Evolutionary conservation across 305 asterid species (phyloP).

Genomic region (Fraxinus floribunda): DNA sequence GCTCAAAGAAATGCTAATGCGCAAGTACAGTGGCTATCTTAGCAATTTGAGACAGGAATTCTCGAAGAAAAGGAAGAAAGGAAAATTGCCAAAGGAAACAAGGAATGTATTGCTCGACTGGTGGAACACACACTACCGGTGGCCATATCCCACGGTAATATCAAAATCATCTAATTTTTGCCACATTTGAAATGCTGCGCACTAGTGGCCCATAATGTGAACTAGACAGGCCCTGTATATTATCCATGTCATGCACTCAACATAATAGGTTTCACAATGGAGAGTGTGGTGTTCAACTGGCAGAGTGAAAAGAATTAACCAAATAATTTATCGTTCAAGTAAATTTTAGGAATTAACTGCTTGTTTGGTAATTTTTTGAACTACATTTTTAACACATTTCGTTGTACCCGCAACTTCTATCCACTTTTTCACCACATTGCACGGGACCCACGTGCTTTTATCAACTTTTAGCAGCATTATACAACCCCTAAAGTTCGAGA

Average conservation of each 20-base stretch:
- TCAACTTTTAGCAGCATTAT: too few relatives aligned
- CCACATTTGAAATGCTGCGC: not conserved
- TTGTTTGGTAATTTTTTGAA: not conserved
- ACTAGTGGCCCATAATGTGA: not conserved
- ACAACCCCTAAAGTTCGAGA: not conserved
- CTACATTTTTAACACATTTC: not conserved
- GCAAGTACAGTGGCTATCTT: slow-evolving; percentile 56
- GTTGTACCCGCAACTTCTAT: not conserved
- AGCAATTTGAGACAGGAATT: slow-evolving; percentile 50
- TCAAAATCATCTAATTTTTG: not conserved
- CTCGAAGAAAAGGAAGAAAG: slow-evolving; percentile 45
- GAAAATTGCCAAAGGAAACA: slow-evolving; percentile 55
- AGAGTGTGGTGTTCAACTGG: not conserved
- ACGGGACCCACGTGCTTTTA: too few relatives aligned
- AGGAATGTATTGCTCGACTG: slow-evolving; percentile 49
- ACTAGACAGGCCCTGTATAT: not conserved
- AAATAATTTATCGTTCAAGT: not conserved
- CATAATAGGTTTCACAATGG: not conserved
- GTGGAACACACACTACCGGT: slow-evolving; percentile 62
- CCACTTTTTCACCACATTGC: too few relatives aligned
- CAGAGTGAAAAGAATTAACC: not conserved
- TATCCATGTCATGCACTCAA: not conserved
- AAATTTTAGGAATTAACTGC: too few relatives aligned
- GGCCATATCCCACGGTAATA: slow-evolving; percentile 79
- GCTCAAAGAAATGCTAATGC: slow-evolving; percentile 52